These are phyloP conservation scores for Hortiboletus campestris DNA, from an alignment of 768 basidiomycete species.

Conservation along the genomic window DNA sequence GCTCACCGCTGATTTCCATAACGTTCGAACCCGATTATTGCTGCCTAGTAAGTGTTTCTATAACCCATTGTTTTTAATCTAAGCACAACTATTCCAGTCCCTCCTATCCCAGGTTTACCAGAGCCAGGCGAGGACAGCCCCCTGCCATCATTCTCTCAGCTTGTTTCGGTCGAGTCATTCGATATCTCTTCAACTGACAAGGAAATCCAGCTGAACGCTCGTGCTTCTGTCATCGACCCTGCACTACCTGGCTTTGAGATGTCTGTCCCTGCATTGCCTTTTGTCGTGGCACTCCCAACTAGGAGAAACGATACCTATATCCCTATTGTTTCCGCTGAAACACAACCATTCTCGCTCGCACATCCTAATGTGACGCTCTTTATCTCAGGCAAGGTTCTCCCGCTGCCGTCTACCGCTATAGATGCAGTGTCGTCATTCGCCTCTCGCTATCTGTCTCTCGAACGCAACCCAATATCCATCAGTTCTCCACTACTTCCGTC, in stretches of 20 bases:
- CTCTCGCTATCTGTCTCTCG: conserved; percentile 59
- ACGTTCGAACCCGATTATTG: conserved; percentile 47
- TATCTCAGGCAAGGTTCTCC: conserved; percentile 56
- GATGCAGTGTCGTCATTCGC: conserved; percentile 57
- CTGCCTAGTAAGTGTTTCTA: conserved; percentile 49
- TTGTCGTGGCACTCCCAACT: conserved; percentile 52
- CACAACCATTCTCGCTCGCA: conserved; percentile 56
- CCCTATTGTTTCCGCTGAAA: conserved; percentile 54
- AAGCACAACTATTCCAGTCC: conserved; percentile 44
- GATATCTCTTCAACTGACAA: conserved; percentile 36
- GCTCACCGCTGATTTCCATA: conserved; percentile 38
- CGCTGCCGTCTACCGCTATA: conserved; percentile 43
- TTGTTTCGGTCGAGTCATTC: conserved; percentile 62
- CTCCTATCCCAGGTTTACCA: conserved; percentile 64
- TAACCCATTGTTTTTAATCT: neutral
- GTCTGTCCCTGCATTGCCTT: conserved; percentile 58
- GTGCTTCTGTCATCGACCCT: conserved; percentile 60
- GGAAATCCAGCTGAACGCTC: conserved; percentile 45
- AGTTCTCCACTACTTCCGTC: conserved; percentile 53
- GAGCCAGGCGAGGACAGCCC: conserved; percentile 48
- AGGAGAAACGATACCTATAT: conserved; percentile 25
- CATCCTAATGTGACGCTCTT: conserved; percentile 66
- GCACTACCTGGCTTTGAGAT: conserved; percentile 48
- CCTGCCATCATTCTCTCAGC: conserved; percentile 54
- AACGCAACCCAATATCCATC: conserved; percentile 56